Conservation (phyloP, 148 eudicot genomes). For the Silene latifolia region DNA sequence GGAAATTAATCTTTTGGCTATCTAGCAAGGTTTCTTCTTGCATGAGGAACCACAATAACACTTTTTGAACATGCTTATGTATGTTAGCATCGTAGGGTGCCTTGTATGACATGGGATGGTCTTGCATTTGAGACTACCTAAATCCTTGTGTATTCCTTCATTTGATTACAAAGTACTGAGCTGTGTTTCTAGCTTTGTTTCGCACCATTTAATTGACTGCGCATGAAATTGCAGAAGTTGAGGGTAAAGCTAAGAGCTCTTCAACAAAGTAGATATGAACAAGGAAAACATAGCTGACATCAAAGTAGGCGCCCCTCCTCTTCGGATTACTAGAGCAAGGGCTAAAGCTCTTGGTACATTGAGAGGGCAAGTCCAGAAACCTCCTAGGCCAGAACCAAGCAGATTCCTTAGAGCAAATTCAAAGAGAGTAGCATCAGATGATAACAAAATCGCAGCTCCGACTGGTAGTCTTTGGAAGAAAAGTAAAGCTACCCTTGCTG, state of each 20-base stretch:
- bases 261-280: slow-evolving; percentile 39
- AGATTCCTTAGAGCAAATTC: slow-evolving; percentile 31
- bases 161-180: neutral
- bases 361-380: slow-evolving; percentile 42
- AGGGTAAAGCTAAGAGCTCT: slow-evolving; percentile 35
- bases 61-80: no score
- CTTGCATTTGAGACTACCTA: no score
- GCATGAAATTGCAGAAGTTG: slow-evolving; percentile 21
- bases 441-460: slow-evolving; percentile 31
- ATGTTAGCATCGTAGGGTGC: no score
- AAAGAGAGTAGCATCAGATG: slow-evolving; percentile 61
- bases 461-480: slow-evolving; percentile 39
- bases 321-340: slow-evolving; percentile 61
- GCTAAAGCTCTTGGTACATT: slow-evolving; percentile 56
- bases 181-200: neutral
- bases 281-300: slow-evolving; percentile 37
- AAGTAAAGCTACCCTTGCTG: slow-evolving; percentile 65
- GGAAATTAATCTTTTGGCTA: neutral
- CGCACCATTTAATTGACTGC: neutral
- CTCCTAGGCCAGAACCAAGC: slow-evolving; percentile 45
- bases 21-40: neutral
- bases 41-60: neutral
- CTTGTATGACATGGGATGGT: no score
- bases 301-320: slow-evolving; percentile 36
- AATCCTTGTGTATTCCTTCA: no score